Evolutionary conservation across 768 basidiomycete genomes (phyloP).

Genomic region (Sporobolomyces pararoseus): DNA sequence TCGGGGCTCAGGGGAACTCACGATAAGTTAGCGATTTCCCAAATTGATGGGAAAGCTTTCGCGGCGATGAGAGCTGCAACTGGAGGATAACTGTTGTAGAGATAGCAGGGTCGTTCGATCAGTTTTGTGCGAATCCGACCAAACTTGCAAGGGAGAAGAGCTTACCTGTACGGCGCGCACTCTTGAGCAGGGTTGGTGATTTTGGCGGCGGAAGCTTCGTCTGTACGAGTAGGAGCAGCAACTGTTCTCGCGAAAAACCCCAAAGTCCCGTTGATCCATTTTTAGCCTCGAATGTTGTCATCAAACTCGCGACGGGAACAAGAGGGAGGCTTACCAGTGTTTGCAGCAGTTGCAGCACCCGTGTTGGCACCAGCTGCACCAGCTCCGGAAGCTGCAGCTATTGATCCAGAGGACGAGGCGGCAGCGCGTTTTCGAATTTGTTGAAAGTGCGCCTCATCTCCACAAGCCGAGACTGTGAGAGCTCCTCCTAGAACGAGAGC

Average conservation of each 20-base stretch:
- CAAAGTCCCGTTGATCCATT: too few relatives aligned
- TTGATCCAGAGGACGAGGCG: background rate
- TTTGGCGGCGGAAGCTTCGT: conserved; percentile 23
- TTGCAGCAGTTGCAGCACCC: background rate
- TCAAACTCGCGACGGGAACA: background rate
- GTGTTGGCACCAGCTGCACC: background rate
- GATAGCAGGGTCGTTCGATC: conserved; percentile 1
- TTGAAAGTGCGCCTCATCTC: conserved; percentile 3
- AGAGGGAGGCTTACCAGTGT: background rate
- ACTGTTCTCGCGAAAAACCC: background rate
- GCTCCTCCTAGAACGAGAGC: conserved; percentile 8
- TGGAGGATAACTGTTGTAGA: conserved; percentile 31
- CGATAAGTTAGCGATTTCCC: conserved; percentile 33
- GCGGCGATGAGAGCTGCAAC: conserved; percentile 21
- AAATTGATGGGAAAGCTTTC: conserved; percentile 32
- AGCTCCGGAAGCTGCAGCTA: background rate
- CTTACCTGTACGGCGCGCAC: conserved; percentile 5
- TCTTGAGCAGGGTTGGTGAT: conserved; percentile 33
- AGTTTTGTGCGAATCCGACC: background rate
- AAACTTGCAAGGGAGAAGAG: background rate
- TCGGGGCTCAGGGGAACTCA: background rate
- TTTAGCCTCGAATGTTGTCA: too few relatives aligned
- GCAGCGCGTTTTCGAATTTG: conserved; percentile 7
- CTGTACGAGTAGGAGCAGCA: conserved; percentile 22
- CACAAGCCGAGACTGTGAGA: background rate